phyloP scores from a whole-genome alignment of 495 filamentous ascomycete genomes.

The Darksidea phi region DNA sequence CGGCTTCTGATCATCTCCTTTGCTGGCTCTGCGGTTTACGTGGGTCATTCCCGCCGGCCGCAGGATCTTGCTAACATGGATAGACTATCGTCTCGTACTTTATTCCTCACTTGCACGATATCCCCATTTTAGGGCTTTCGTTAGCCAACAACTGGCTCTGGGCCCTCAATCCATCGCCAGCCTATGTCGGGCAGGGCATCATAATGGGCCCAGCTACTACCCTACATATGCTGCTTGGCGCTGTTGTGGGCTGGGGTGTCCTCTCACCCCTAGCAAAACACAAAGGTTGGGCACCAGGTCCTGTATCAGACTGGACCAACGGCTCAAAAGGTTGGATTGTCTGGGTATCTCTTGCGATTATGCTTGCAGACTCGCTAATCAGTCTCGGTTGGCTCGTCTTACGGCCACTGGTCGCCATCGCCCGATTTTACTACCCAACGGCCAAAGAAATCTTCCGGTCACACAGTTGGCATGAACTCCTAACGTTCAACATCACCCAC shows the following conservation, averaged over 20 bases:
- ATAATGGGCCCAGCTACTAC: slow-evolving; percentile 91
- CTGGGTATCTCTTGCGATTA: slow-evolving; percentile 91
- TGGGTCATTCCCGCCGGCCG: slow-evolving; percentile 25
- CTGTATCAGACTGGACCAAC: slow-evolving; percentile 79
- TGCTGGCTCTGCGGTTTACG: slow-evolving; percentile 55
- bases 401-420: slow-evolving; percentile 55
- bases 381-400: slow-evolving; percentile 79
- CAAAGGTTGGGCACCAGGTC: slow-evolving; percentile 84
- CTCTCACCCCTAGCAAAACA: slow-evolving; percentile 83
- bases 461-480: slow-evolving; percentile 35
- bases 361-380: slow-evolving; percentile 89
- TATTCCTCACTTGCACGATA: slow-evolving; percentile 75
- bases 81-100: slow-evolving; percentile 91
- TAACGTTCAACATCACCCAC: slow-evolving; percentile 29
- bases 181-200: slow-evolving; percentile 85
- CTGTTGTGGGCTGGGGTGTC: slow-evolving; percentile 86
- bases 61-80: slow-evolving; percentile 4
- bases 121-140: slow-evolving; percentile 77
- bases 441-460: slow-evolving; percentile 34
- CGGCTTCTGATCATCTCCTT: slow-evolving; percentile 60
- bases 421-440: slow-evolving; percentile 41
- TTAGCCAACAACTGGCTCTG: slow-evolving; percentile 85
- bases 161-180: slow-evolving; percentile 92
- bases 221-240: slow-evolving; percentile 91
- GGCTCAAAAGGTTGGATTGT: slow-evolving; percentile 98